Percentiles rank a stretch among this genome's conserved stretches.
phyloP scores from a whole-genome alignment of 2,329 filamentous ascomycete genomes.

The Aurifilum marmelostoma region DNA sequence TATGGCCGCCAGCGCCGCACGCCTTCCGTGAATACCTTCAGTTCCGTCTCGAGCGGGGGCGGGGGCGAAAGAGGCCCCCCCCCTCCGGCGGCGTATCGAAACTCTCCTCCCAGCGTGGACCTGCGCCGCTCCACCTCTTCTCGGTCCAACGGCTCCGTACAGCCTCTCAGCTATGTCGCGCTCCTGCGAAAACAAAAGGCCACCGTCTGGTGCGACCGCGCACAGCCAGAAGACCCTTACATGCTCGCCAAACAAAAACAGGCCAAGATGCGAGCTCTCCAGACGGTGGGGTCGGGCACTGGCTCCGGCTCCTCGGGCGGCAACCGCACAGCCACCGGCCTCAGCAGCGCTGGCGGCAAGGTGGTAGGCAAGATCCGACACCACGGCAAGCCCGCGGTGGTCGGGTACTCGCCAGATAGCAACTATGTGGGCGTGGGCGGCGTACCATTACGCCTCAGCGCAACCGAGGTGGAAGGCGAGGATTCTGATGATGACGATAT shows the following conservation, averaged over 20 bases:
- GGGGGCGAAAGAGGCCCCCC: slow-evolving; percentile 40
- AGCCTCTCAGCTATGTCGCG: slow-evolving; percentile 83
- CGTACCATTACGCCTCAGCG: slow-evolving; percentile 88
- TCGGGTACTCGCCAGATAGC: slow-evolving; percentile 75
- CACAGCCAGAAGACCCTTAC: slow-evolving; percentile 89
- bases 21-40: slow-evolving; percentile 69
- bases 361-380: slow-evolving; percentile 87
- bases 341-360: slow-evolving; percentile 60
- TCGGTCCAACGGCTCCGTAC: slow-evolving; percentile 65
- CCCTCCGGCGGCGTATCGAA: slow-evolving; percentile 61
- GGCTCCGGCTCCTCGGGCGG: slow-evolving; percentile 50
- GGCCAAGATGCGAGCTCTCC: slow-evolving; percentile 84
- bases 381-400: slow-evolving; percentile 77
- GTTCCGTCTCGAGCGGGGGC: slow-evolving; percentile 64
- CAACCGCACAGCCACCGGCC: slow-evolving; percentile 64
- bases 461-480: slow-evolving; percentile 91
- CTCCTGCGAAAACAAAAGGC: slow-evolving; percentile 96
- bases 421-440: slow-evolving; percentile 77
- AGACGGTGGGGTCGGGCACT: slow-evolving; percentile 69
- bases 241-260: slow-evolving; percentile 80
- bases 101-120: slow-evolving; percentile 54
- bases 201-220: slow-evolving; percentile 96
- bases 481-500: slow-evolving; percentile 77
- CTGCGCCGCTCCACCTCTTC: slow-evolving; percentile 80
- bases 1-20: slow-evolving; percentile 55